phyloP scores from a whole-genome alignment of 2,329 filamentous ascomycete species.

The Fusarium pseudoanthophilum region DNA sequence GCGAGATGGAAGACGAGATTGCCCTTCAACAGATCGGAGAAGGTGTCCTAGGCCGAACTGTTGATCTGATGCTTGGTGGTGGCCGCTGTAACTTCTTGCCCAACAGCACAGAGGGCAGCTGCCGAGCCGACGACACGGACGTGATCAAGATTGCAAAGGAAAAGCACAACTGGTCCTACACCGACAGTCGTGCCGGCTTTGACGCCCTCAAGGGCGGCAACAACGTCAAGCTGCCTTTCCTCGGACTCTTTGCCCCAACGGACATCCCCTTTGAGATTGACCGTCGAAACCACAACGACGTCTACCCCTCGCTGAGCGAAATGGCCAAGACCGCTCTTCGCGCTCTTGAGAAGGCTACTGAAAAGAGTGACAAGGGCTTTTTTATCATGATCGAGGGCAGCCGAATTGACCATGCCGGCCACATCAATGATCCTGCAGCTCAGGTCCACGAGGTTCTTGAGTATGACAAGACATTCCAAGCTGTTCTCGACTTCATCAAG shows the following conservation, averaged over 20 bases:
- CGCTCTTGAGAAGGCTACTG: constrained; percentile 82
- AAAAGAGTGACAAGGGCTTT: constrained; percentile 88
- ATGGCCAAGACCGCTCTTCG: constrained; percentile 87
- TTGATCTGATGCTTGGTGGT: constrained; percentile 93
- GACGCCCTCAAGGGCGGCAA: constrained; percentile 76
- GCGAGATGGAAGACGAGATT: constrained; percentile 87
- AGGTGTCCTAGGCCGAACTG: constrained; percentile 84
- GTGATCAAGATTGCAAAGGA: constrained; percentile 78
- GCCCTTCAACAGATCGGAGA: constrained; percentile 92
- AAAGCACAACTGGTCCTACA: constrained; percentile 82
- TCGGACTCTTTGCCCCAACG: constrained; percentile 83
- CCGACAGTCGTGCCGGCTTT: constrained; percentile 77
- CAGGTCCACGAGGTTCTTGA: constrained; percentile 94
- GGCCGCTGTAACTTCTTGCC: constrained; percentile 93
- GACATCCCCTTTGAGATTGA: constrained; percentile 97
- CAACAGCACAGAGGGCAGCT: constrained; percentile 83
- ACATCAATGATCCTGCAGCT: constrained; percentile 83
- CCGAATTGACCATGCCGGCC: constrained; percentile 94
- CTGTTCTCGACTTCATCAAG: constrained; percentile 86
- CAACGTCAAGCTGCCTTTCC: constrained; percentile 77
- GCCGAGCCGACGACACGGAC: constrained; percentile 81
- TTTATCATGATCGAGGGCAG: constrained; percentile 99
- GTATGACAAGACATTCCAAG: constrained; percentile 87
- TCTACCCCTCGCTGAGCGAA: constrained; percentile 90
- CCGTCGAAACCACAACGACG: constrained; percentile 78